Evolutionary conservation across 306 rosid species (phyloP), one percentile per base, ranked within the genome.

Genomic region (Fragaria iinumae): DNA sequence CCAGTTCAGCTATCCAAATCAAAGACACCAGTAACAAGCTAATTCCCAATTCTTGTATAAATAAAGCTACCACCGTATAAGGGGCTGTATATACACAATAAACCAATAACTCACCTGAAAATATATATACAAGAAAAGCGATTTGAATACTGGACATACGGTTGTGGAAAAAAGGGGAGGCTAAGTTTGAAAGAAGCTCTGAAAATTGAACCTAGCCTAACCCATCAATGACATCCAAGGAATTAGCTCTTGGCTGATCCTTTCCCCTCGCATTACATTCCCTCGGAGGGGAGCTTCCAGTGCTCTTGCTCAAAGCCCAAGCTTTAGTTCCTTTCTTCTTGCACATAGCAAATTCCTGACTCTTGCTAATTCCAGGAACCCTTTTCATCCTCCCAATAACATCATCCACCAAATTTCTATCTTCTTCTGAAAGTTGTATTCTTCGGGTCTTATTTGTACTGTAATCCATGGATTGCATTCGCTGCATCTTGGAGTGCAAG

Each of bases 171-270:
- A 77, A 70, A 16, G 34, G 56, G 50, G 12, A 55, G 17, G 50
- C 11, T 47, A 53, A 43, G 27, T 1, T 53, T 39, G 52, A 66
- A 29, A 29, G 32, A 29, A 29, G 32, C 32, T 29, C 32, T 29
- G 2, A 29, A 66, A 41, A 53, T 32, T 7, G 20, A 77, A 63
- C 77, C 74, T 60, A 89, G 79, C 29, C 74, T 55, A 89, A 79
- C 18, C 91, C 91, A 80, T 90, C 96, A 84, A 88, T 84, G 44
- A 88, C 79, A 86, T 90, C 96, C 82, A 86, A 79, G 80, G 66
- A 65, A 55, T 81, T 64, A 5, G 83, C 66, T 69, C 59, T 80
- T 41, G 55, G 81, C 36, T 36, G 85, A 57, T 47, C 69, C 17
- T 48, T 71, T 64, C 43, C 67, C 76, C 76, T 79, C 8, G 81